Base-by-base conservation (phyloP, 2,329 filamentous ascomycete genomes). In the Neoscytalidium dimidiatum region DNA sequence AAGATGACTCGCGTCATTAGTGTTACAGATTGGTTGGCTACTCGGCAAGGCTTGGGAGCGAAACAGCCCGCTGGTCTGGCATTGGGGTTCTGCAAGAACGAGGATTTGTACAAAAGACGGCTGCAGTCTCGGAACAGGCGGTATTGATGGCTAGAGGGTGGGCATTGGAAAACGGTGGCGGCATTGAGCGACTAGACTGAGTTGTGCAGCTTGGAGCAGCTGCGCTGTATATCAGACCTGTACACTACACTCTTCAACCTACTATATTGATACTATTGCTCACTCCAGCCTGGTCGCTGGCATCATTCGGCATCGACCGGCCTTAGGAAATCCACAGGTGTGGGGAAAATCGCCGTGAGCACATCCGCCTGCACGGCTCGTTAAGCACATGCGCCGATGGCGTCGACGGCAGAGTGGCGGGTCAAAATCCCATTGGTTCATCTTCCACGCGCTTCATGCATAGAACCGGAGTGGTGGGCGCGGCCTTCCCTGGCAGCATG, bases 1-100 rank as follows among this genome's bases (percentile, higher is more conserved):
- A 88, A 87, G 68, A 93, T 91, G 28, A 90, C 92, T 23, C 92
- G 90, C 73, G 91, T 99, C 21, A 92, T 98, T 17, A 93, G 91
- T 14, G 81, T 98, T 69, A 97, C 95, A 17, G 95, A 99, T 75
- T 98, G 95, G 98, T 75, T 98, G 95, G 94, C 80, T 99, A 68
- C 83, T 98, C 43, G 93, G 94, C 2, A 90, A 90, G 58, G 90
- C 94, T 85, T 84, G 74, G 85, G 84, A 46, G 76, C 79, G 73
- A 77, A 73, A 64, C 74, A 71, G 53, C 53, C 63, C 17, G 43
- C 63, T 3, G 63, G 63, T 8, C n/a, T 65, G 53, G 63, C 63
- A n/a, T 17, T 65, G 53, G 63, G 63, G 11, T 65, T 51, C 46
- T 65, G 63, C 57, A 66, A 58, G 57, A 46, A 62, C 48, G 64